These are phyloP conservation scores for Solanum hybrid DNA, from an alignment of 305 asterid genomes.

Conservation along the genomic window DNA sequence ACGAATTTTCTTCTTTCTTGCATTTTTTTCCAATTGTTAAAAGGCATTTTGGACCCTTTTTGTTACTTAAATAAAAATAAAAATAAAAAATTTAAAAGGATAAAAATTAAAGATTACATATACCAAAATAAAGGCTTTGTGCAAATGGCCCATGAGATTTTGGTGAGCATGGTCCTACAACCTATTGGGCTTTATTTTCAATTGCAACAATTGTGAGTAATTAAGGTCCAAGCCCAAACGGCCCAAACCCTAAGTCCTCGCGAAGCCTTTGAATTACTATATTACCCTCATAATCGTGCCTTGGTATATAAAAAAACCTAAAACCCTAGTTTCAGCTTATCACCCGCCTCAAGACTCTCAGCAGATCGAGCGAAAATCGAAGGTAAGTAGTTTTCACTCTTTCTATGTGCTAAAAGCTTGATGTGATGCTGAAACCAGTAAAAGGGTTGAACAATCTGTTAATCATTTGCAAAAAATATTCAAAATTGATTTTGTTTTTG, in stretches of 20 bases:
- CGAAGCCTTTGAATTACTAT: background rate
- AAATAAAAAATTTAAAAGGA: background rate
- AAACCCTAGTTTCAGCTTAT: conserved; percentile 32
- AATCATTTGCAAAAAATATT: background rate
- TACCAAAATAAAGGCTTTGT: background rate
- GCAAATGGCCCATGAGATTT: background rate
- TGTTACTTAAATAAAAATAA: too few relatives aligned
- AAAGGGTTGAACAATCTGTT: background rate
- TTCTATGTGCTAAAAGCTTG: background rate
- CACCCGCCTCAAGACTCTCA: conserved; percentile 21
- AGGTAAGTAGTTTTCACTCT: background rate
- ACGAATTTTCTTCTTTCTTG: too few relatives aligned
- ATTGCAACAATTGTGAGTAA: background rate
- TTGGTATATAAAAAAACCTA: background rate
- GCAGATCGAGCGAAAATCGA: conserved; percentile 15
- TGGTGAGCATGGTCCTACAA: background rate
- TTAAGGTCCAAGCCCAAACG: background rate
- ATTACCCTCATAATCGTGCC: background rate
- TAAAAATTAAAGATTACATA: background rate
- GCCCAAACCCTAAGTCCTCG: background rate
- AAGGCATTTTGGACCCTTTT: too few relatives aligned
- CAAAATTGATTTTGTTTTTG: background rate
- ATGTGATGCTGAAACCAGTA: background rate
- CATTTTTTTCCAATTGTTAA: too few relatives aligned
- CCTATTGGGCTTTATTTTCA: background rate